Evolutionary conservation across 371 early-diverging fungal genomes (phyloP).

Genomic region (Mortierella sp.): DNA sequence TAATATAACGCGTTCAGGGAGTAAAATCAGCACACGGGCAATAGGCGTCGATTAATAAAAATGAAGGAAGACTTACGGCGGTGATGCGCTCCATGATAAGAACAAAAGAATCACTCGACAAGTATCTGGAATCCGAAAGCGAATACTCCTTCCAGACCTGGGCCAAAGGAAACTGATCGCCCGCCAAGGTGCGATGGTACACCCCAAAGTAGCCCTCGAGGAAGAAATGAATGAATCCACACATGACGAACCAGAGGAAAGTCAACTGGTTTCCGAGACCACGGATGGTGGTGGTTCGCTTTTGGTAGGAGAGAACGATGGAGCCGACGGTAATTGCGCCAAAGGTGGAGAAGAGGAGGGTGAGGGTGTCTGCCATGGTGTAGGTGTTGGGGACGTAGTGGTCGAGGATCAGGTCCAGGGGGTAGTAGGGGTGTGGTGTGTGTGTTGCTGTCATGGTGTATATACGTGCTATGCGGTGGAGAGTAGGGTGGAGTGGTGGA

Average conservation of each 20-base stretch:
- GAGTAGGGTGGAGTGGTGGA: neutral
- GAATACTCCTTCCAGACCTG: conserved; percentile 96
- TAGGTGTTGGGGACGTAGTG: conserved; percentile 68
- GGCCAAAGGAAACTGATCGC: conserved; percentile 74
- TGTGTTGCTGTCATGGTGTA: neutral
- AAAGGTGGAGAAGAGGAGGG: conserved; percentile 56
- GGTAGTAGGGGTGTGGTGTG: conserved; percentile 66
- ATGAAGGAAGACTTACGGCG: conserved; percentile 67
- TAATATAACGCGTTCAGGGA: neutral
- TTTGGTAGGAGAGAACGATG: conserved; percentile 34
- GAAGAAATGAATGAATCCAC: conserved; percentile 82
- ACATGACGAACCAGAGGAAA: conserved; percentile 86
- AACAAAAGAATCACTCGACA: conserved; percentile 83
- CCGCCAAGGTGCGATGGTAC: conserved; percentile 73
- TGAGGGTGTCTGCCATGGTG: conserved; percentile 58
- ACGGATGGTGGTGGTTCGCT: conserved; percentile 48
- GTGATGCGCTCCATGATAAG: conserved; percentile 91
- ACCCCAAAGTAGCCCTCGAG: conserved; percentile 92
- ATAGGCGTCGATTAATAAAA: neutral
- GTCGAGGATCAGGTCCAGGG: conserved; percentile 61
- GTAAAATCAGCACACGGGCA: neutral
- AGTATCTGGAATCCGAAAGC: conserved; percentile 89
- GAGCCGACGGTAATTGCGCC: conserved; percentile 52
- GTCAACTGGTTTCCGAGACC: conserved; percentile 51
- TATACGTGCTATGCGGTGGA: neutral